phyloP scores from a whole-genome alignment of 192 early-diverging fungal species.

The Coemansia sp. region DNA sequence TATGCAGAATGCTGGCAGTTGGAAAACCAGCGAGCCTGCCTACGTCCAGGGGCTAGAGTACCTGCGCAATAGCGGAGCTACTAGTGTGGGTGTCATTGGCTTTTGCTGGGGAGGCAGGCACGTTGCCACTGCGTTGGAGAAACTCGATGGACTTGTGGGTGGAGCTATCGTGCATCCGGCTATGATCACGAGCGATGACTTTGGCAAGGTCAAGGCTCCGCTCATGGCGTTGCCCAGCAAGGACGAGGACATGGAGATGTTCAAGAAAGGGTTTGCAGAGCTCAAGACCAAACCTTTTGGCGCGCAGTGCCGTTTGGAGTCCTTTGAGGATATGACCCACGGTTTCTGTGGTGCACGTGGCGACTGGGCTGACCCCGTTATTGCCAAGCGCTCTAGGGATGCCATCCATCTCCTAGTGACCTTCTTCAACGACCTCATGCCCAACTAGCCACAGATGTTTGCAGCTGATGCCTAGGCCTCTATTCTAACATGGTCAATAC shows the following conservation, averaged over 20 bases:
- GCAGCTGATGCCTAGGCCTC: background rate
- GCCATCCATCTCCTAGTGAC: constrained; percentile 58
- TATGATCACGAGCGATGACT: constrained; percentile 55
- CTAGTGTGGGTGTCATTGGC: constrained; percentile 60
- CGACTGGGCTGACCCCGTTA: constrained; percentile 51
- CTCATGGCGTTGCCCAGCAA: constrained; percentile 65
- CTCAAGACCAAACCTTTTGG: constrained; percentile 56
- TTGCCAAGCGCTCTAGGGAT: constrained; percentile 58
- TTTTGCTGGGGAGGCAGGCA: constrained; percentile 77
- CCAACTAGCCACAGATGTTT: constrained; percentile 10
- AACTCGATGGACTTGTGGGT: constrained; percentile 54
- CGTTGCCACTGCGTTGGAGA: constrained; percentile 51
- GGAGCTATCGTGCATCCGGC: constrained; percentile 70
- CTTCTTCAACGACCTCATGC: constrained; percentile 48
- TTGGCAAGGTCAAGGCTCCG: constrained; percentile 60
- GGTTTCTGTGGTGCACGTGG: constrained; percentile 64
- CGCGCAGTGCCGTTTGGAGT: constrained; percentile 54
- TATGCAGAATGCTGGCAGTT: constrained; percentile 28
- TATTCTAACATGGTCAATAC: background rate
- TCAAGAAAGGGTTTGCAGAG: constrained; percentile 23
- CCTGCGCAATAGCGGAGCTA: constrained; percentile 53
- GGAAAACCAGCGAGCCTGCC: constrained; percentile 23
- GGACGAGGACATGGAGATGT: constrained; percentile 58
- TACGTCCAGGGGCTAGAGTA: constrained; percentile 12
- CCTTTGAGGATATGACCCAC: constrained; percentile 65